Evolutionary conservation across 1,284 basidiomycete genomes (phyloP).

Genomic region (Marasmius tenuissimus): DNA sequence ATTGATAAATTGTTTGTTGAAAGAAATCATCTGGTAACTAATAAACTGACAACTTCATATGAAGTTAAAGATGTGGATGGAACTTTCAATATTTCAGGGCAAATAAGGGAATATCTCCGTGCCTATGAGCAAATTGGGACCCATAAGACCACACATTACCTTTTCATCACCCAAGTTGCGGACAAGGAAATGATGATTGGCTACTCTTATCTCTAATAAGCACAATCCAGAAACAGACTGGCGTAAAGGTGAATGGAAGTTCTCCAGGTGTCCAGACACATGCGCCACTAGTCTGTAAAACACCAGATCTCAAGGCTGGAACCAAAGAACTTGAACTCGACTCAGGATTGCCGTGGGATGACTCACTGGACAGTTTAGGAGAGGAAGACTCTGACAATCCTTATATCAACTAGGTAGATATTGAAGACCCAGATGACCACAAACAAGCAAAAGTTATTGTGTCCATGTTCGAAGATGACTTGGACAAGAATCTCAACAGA

Average conservation of each 20-base stretch:
- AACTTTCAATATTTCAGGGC: constrained; percentile 2
- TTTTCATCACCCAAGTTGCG: neutral
- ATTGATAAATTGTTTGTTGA: constrained; percentile 2
- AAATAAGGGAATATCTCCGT: constrained; percentile 4
- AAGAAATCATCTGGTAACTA: constrained; percentile 4
- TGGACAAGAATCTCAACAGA: too few species aligned
- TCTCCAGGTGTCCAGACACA: too few species aligned
- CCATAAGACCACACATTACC: neutral
- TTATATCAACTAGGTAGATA: too few species aligned
- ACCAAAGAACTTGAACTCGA: too few species aligned
- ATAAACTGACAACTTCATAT: constrained; percentile 7
- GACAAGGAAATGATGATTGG: neutral
- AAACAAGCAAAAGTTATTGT: too few species aligned
- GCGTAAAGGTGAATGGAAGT: neutral
- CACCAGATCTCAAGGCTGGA: too few species aligned
- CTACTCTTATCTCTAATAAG: neutral
- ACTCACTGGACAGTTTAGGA: too few species aligned
- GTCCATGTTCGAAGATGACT: too few species aligned
- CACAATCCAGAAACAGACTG: neutral
- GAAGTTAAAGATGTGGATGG: constrained; percentile 9
- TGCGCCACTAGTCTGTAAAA: too few species aligned
- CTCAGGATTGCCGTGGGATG: too few species aligned
- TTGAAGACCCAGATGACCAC: too few species aligned
- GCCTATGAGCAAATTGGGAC: neutral
- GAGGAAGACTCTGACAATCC: too few species aligned